phyloP scores from a whole-genome alignment of 2,329 filamentous ascomycete genomes.

The Aspergillus sergii region DNA sequence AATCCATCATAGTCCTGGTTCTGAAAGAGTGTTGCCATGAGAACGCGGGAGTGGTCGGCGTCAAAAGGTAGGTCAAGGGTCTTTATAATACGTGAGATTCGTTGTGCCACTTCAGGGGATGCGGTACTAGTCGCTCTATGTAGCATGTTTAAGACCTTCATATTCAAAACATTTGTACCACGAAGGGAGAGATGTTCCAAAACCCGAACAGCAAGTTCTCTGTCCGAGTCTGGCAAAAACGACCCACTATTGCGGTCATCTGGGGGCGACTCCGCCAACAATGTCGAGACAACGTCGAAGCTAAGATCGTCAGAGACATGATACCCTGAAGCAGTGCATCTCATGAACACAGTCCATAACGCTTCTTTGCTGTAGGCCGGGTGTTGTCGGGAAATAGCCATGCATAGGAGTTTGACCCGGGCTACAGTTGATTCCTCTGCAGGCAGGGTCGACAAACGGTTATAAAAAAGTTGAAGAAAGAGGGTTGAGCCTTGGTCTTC shows the following conservation, averaged over 20 bases:
- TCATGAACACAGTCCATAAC: slow-evolving; percentile 37
- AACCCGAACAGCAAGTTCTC: slow-evolving; percentile 43
- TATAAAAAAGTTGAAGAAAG: slow-evolving; percentile 47
- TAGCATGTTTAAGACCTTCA: slow-evolving; percentile 52
- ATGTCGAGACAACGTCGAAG: slow-evolving; percentile 38
- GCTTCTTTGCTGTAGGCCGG: slow-evolving; percentile 38
- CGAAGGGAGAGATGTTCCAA: slow-evolving; percentile 46
- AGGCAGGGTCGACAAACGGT: slow-evolving; percentile 31
- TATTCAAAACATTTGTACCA: slow-evolving; percentile 44
- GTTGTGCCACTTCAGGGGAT: slow-evolving; percentile 21
- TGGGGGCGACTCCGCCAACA: slow-evolving; percentile 34
- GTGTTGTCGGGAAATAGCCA: slow-evolving; percentile 43
- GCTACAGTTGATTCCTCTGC: slow-evolving; percentile 32
- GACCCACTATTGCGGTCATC: slow-evolving; percentile 2
- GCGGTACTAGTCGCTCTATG: slow-evolving; percentile 39
- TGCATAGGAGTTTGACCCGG: slow-evolving; percentile 40
- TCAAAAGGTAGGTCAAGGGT: slow-evolving; percentile 33
- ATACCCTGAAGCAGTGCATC: slow-evolving; percentile 38
- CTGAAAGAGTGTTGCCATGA: slow-evolving; percentile 39
- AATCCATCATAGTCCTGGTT: slow-evolving; percentile 58
- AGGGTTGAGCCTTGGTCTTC: slow-evolving; percentile 43
- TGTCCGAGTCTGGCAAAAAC: slow-evolving; percentile 26
- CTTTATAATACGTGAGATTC: slow-evolving; percentile 32
- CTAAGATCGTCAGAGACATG: slow-evolving; percentile 38
- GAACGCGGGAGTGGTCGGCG: slow-evolving; percentile 28